Base-by-base conservation (phyloP, 495 filamentous ascomycete genomes). In the Aspergillus biplanus region DNA sequence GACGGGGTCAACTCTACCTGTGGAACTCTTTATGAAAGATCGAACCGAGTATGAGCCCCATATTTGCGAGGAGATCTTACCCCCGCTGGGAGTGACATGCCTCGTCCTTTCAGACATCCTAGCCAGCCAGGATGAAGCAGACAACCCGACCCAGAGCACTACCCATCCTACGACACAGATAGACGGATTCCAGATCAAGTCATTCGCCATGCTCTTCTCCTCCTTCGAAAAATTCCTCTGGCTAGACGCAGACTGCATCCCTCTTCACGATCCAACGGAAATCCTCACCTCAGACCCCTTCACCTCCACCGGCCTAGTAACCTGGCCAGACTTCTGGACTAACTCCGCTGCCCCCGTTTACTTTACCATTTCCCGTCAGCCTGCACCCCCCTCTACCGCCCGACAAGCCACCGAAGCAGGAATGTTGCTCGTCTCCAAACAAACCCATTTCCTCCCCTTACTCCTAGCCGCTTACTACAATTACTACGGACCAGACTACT, bases 391-490 rank as follows among this genome's bases (percentile, higher is more conserved):
- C 0, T 61, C 72, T 8, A 62, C 62, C 13, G 15, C 57, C 0
- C 71, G 70, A 5, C 64, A 74, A 55, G 65, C 77, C 37, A 74
- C 76, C 11, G 84, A 86, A 69, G 68, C 79, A 3, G 85, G 85
- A 1, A 73, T 84, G 37, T 56, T 88, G 27, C 68, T 85, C 33
- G 57, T 84, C 48, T 78, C 80, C 52, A 85, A 88, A 58, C 49
- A 61, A 16, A 68, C 73, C 0, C 84, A 88, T 53, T 62, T 67
- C 60, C 49, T 55, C 48, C 78, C 76, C 0, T 68, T 87, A 5
- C 74, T 85, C 6, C 77, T 86, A 2, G 71, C 79, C 5, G 74
- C 73, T 0, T 87, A 87, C 65, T 87, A 88, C 71, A 87, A 86
- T 67, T 75, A 77, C 62, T 78, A 82, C 70, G 83, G 83, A 0